Base-by-base conservation (phyloP, 805 yeast species). In the Grigorovia yakushimaensis region DNA sequence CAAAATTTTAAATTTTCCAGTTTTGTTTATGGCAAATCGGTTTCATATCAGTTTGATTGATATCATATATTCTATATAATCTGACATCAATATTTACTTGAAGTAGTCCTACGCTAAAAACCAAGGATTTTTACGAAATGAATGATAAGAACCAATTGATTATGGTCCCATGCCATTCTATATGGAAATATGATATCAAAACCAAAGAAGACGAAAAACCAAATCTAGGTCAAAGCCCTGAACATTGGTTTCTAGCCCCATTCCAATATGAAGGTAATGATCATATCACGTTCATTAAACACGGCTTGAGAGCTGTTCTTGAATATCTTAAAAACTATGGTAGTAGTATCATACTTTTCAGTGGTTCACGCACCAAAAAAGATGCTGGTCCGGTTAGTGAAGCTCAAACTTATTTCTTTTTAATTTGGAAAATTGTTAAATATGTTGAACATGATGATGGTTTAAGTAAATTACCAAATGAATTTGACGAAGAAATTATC, bases 311-410 rank as follows among this genome's bases (percentile, higher is more conserved):
- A 18, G 76, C 82, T 1, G 47, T 81, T 10, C 58, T 62, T 1
- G 52, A 62, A 17, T 50, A 78, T 7, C 45, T 62, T 13, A 39
- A 56, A 0, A 67, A 72, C 44, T 49, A 57, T 1, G 42, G 51
- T 3, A 48, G 56, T 1, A 55, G 71, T 0, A 51, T 79, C 20
- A 58, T 82, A 2, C 50, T 75, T 3, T 62, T 77, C 62, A 62
- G 80, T 17, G 94, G 94, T 0, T 91, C 93, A 0, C 82, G 74
- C 56, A 86, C 95, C 0, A 82, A 83, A 51, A n/a, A 39, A 1
- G 67, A 58, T 2, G 72, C 77, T 2, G 80, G 79, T 5, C 75
- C 72, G 11, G 66, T 73, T 39, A 80, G 84, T 11, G 94, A 83
- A 58, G 75, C 83, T 1, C 67, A 64, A 47, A 76, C 84, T 10